Evolutionary conservation across 306 rosid genomes (phyloP), one percentile per base, ranked within the genome.

Genomic region (Casuarina equisetifolia): DNA sequence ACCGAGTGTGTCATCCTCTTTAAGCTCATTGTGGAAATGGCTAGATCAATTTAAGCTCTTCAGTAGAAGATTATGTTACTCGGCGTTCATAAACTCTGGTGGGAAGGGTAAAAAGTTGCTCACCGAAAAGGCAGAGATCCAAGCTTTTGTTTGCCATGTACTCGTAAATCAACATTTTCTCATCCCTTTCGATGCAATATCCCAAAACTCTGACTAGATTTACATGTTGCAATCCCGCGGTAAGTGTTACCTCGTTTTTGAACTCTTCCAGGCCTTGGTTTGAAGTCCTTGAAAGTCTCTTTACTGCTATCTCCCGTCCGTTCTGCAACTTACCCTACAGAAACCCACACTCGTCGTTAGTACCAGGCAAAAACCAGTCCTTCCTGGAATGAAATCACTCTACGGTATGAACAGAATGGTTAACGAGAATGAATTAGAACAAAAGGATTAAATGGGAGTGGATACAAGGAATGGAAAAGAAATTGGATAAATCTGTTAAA

Each of bases 81-180:
- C 15, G 25, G 16, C 64, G 25, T 20, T 6, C 36, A 57, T 2
- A 57, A 19, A 57, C 63, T 5, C n/a, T 70, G 25, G 13, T 8
- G 66, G 32, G 38, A 0, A 13, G 38, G 19, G 20, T 20, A 25
- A 15, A 54, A 68, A 19, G 13, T n/a, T 48, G 12, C 50, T 62
- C 20, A 88, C 88, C 85, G 2, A 86, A 88, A 38, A 84, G 77
- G 74, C 76, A 75, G 62, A 48, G 58, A 71, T 82, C 87, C 57
- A 89, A 79, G 83, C 88, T 89, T 70, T 74, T 73, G 78, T 84
- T 88, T 3, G 88, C 87, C 87, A 88, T 83, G 85, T 77, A 82
- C 69, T 88, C 84, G 2, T 88, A 82, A 76, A 84, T 55, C 72
- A 86, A 38, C 82, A 88, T 82, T 54, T 82, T 79, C 61, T 86